phyloP scores from a whole-genome alignment of 352 stramenopile genomes.

The Elongisporangium senticosum region DNA sequence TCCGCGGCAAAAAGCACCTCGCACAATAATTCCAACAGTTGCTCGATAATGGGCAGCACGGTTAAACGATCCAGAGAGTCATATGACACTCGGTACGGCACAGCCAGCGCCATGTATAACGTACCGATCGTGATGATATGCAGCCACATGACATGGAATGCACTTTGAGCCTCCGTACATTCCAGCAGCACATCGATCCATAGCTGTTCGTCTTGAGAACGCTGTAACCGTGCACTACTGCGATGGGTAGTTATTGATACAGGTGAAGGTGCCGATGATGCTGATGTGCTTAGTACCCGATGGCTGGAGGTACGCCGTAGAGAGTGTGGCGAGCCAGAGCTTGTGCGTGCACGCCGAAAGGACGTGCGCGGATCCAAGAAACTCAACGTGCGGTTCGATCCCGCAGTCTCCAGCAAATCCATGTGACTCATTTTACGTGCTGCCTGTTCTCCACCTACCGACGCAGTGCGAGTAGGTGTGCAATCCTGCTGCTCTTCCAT shows the following conservation, averaged over 20 bases:
- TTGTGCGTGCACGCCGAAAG: neutral
- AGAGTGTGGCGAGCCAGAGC: neutral
- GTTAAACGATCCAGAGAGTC: slow-evolving; percentile 21
- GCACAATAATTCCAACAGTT: slow-evolving; percentile 28
- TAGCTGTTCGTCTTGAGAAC: neutral
- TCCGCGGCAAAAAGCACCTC: slow-evolving; percentile 45
- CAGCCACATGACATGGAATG: slow-evolving; percentile 36
- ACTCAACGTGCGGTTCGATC: neutral
- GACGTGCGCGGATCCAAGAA: neutral
- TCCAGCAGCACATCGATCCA: slow-evolving; percentile 18
- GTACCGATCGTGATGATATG: slow-evolving; percentile 20
- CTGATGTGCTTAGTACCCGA: neutral
- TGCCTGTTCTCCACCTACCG: neutral
- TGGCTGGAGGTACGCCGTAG: slow-evolving; percentile 7
- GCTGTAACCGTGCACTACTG: slow-evolving; percentile 1
- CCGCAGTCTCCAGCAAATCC: neutral
- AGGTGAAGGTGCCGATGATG: neutral
- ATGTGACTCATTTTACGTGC: neutral
- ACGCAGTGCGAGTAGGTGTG: neutral
- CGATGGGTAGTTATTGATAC: neutral
- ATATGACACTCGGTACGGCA: slow-evolving; percentile 42
- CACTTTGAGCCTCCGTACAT: slow-evolving; percentile 37
- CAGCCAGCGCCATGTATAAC: slow-evolving; percentile 32
- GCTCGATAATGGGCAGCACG: slow-evolving; percentile 14
- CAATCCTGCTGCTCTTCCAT: slow-evolving; percentile 55